phyloP scores from a whole-genome alignment of 2,329 filamentous ascomycete genomes.

The Periconia sp. region DNA sequence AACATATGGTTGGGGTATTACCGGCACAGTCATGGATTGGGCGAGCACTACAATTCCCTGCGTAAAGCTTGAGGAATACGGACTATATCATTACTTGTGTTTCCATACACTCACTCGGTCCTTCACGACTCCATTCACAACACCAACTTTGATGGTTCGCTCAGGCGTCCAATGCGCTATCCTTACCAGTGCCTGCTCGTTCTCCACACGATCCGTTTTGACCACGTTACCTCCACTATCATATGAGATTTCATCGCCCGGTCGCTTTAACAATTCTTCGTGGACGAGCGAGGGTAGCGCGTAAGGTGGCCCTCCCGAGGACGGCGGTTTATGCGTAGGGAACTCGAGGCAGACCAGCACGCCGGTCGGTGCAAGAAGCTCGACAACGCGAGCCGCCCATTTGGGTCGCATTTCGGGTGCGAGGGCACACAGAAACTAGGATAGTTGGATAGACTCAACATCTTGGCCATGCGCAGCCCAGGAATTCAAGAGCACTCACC shows the following conservation, averaged over 20 bases:
- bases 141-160: slow-evolving; percentile 55
- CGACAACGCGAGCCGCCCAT: slow-evolving; percentile 59
- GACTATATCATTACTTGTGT: slow-evolving; percentile 24
- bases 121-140: slow-evolving; percentile 50
- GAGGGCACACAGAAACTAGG: slow-evolving; percentile 64
- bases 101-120: slow-evolving; percentile 55
- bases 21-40: slow-evolving; percentile 86
- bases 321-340: slow-evolving; percentile 70
- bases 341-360: slow-evolving; percentile 72
- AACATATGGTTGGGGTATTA: slow-evolving; percentile 94
- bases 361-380: slow-evolving; percentile 56
- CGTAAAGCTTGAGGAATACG: slow-evolving; percentile 36
- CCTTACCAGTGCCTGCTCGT: slow-evolving; percentile 43
- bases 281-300: slow-evolving; percentile 70
- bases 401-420: slow-evolving; percentile 55
- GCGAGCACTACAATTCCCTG: slow-evolving; percentile 96
- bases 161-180: slow-evolving; percentile 59
- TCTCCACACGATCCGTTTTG: slow-evolving; percentile 47
- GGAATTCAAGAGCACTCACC: slow-evolving; percentile 41
- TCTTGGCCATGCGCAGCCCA: not conserved
- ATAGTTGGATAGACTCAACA: not conserved
- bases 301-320: slow-evolving; percentile 71
- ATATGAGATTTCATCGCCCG: slow-evolving; percentile 69
- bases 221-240: slow-evolving; percentile 55
- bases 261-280: slow-evolving; percentile 68